Base-by-base conservation (phyloP, 352 stramenopile genomes). In the Phytophthora parvispora region DNA sequence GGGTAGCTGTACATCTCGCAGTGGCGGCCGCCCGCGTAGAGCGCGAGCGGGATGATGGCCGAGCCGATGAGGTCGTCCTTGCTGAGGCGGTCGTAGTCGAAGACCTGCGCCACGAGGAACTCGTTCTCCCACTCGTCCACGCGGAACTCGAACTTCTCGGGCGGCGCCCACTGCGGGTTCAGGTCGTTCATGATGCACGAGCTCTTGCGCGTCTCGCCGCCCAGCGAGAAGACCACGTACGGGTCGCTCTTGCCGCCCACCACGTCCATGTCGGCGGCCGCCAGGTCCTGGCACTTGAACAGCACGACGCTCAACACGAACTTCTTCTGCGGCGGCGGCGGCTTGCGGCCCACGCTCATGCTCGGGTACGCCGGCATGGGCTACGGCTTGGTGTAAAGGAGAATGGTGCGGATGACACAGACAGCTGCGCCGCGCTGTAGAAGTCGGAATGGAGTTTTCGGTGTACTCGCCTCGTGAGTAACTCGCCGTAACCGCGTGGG, bases 111-210 rank as follows among this genome's bases (percentile, higher is more conserved):
- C 18, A 90, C 54, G 28, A 95, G 67, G 48, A 91, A 92, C 62
- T 90, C 56, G 66, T 77, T 78, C 69, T 92, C 76, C 76, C 78
- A 90, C 54, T 90, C 75, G 20, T 76, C 63, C 36, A 95, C 34
- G 53, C 81, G 64, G 64, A 93, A 92, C 69, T 92, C 71, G 60
- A 95, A 95, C 60, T 86, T 89, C 62, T 93, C 87, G 12, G 86
- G 80, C 29, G 86, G 83, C 8, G 74, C 78, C 87, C 87, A 95
- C 55, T 82, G 69, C 56, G 87, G 87, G 47, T 92, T 91, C 18
- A 94, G 64, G 24, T 84, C 69, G 64, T 90, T 91, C 49, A 60
- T 73, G 66, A 92, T 81, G 53, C 77, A 78, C 45, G 83, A 91
- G 69, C 87, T 95, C 72, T 91, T 92, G 55, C 76, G 74, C 10